Percentiles rank a stretch among this genome's conserved stretches.
These are phyloP conservation scores for Aspergillus piperis DNA, from an alignment of 2,329 filamentous ascomycete genomes.

Conservation along the genomic window DNA sequence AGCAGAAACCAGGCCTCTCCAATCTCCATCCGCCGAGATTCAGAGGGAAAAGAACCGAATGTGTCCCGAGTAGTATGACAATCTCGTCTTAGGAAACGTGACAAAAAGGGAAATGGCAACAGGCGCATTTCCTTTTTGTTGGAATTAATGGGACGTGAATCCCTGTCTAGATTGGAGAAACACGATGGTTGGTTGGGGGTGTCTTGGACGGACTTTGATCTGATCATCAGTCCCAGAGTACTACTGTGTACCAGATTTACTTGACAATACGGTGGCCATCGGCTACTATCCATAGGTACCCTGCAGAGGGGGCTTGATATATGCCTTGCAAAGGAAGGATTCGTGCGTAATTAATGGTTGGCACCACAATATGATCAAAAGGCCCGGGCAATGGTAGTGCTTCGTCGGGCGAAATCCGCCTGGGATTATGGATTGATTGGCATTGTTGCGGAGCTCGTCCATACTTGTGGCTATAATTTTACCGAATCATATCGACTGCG, in stretches of 20 bases:
- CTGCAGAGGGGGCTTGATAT: neutral
- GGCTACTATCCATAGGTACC: neutral
- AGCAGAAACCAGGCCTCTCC: too few species aligned
- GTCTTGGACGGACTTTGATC: neutral
- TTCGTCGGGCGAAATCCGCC: constrained; percentile 12
- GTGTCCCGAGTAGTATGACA: neutral
- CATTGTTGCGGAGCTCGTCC: constrained; percentile 9
- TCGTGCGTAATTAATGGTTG: constrained; percentile 1
- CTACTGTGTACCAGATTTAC: too few species aligned
- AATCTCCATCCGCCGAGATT: neutral
- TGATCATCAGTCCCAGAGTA: neutral
- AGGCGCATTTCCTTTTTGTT: too few species aligned
- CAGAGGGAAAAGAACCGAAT: neutral
- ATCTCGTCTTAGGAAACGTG: neutral
- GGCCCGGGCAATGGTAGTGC: constrained; percentile 1
- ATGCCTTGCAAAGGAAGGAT: neutral
- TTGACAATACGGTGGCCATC: neutral
- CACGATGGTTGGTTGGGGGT: neutral
- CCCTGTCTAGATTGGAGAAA: neutral
- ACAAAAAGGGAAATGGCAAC: neutral
- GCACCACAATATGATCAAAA: neutral
- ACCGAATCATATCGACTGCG: constrained; percentile 9
- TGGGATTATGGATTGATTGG: constrained; percentile 9
- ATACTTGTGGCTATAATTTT: neutral
- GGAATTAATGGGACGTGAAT: neutral